Evolutionary conservation across 306 rosid species (phyloP).

Genomic region (Prunus fruticosa): DNA sequence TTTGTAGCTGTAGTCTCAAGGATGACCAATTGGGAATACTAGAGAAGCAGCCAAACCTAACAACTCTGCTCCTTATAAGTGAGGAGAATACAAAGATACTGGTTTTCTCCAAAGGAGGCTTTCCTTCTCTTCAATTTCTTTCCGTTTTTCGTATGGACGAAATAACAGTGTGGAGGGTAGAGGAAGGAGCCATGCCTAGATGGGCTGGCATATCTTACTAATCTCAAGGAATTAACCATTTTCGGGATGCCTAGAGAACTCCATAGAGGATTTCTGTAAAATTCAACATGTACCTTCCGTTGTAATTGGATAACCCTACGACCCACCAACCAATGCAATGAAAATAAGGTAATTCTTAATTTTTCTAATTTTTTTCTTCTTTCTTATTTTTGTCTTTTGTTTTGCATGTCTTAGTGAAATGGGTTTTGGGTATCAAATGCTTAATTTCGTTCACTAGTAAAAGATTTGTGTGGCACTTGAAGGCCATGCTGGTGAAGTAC

Average conservation of each 20-base stretch:
- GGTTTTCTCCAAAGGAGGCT: constrained; percentile 26
- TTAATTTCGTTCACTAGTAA: too few species aligned
- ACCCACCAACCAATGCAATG: background rate
- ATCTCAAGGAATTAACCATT: too few species aligned
- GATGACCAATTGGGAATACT: constrained; percentile 45
- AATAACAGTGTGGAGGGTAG: constrained; percentile 34
- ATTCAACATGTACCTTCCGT: background rate
- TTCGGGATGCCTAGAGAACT: too few species aligned
- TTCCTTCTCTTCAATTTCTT: constrained; percentile 21
- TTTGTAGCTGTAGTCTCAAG: constrained; percentile 1
- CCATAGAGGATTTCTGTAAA: too few species aligned
- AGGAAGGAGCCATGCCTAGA: constrained; percentile 28
- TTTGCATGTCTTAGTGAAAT: too few species aligned
- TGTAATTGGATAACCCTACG: background rate
- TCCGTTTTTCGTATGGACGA: constrained; percentile 19
- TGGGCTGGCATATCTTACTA: too few species aligned
- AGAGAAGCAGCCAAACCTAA: constrained; percentile 44
- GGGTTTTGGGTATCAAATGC: too few species aligned
- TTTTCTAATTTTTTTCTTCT: too few species aligned
- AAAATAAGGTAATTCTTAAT: background rate
- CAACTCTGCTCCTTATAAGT: constrained; percentile 20
- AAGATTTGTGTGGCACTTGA: too few species aligned
- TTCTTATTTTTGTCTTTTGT: too few species aligned
- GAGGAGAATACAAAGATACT: constrained; percentile 24
- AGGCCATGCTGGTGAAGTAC: too few species aligned